Evolutionary conservation across 2,329 filamentous ascomycete genomes (phyloP).

Genomic region (Lecanosticta acicola): DNA sequence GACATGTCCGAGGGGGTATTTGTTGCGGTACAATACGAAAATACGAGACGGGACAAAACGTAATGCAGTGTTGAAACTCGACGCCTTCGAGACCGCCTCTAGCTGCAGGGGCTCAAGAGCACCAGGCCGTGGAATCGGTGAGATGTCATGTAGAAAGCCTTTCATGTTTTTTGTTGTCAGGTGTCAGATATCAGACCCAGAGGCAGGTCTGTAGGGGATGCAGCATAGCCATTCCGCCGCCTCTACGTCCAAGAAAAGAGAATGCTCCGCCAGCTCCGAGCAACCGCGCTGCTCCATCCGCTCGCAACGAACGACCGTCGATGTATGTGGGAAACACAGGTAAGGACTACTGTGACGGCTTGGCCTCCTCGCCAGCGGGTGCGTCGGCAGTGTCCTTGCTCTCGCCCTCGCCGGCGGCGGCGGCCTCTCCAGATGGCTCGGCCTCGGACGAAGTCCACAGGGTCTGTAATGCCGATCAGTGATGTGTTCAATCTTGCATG

Average conservation of each 20-base stretch:
- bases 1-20: no score
- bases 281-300: constrained; percentile 18
- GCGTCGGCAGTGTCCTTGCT: constrained; percentile 52
- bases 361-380: constrained; percentile 49
- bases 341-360: constrained; percentile 38
- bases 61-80: no score
- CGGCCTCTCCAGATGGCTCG: constrained; percentile 61
- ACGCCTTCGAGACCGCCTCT: no score
- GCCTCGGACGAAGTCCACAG: constrained; percentile 99
- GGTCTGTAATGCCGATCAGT: constrained; percentile 53
- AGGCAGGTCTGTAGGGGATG: constrained; percentile 21
- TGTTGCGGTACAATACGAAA: no score
- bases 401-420: constrained; percentile 44
- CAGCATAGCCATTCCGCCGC: constrained; percentile 18
- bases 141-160: constrained; percentile 15
- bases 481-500: constrained; percentile 13
- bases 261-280: constrained; percentile 22
- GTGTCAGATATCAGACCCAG: constrained; percentile 5
- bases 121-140: constrained; percentile 4
- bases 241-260: constrained; percentile 24
- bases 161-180: constrained; percentile 14
- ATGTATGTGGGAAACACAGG: constrained; percentile 18
- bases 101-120: no score
- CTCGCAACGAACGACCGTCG: constrained; percentile 21
- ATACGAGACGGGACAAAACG: no score